These are phyloP conservation scores for Pleoardoris graminearum DNA, from an alignment of 2,329 filamentous ascomycete species.

Conservation along the genomic window DNA sequence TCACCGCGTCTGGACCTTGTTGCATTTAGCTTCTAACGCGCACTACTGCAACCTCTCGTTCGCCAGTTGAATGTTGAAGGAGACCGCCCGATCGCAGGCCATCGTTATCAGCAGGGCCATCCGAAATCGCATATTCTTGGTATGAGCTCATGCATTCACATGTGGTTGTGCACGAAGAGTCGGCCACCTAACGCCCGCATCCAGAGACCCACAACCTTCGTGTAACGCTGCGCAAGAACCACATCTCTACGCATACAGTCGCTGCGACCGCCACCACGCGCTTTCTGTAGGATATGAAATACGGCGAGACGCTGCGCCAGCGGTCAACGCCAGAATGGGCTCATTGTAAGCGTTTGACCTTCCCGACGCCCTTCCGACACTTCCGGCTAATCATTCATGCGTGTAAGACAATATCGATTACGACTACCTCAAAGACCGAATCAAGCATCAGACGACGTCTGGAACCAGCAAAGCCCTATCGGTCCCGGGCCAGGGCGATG, in stretches of 20 bases:
- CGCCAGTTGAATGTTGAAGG: background rate
- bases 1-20: background rate
- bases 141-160: background rate
- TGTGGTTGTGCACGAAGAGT: background rate
- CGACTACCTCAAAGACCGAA: constrained; percentile 81
- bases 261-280: constrained; percentile 7
- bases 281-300: constrained; percentile 64
- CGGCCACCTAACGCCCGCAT: background rate
- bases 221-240: constrained; percentile 19
- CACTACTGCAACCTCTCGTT: background rate
- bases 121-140: background rate
- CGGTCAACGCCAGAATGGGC: constrained; percentile 83
- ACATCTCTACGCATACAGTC: constrained; percentile 8
- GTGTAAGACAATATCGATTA: constrained; percentile 80
- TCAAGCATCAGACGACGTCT: constrained; percentile 76
- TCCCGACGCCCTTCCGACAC: background rate
- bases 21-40: background rate
- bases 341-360: constrained; percentile 59
- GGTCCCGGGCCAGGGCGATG: constrained; percentile 69
- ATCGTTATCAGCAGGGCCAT: background rate
- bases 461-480: constrained; percentile 71
- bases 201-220: constrained; percentile 1
- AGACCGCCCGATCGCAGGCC: background rate
- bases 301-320: constrained; percentile 72
- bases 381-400: constrained; percentile 17